Percentiles rank a stretch among this genome's conserved stretches.
Evolutionary conservation across 169 alveolate species (phyloP).

Genomic region (Sarcocystis neurona): DNA sequence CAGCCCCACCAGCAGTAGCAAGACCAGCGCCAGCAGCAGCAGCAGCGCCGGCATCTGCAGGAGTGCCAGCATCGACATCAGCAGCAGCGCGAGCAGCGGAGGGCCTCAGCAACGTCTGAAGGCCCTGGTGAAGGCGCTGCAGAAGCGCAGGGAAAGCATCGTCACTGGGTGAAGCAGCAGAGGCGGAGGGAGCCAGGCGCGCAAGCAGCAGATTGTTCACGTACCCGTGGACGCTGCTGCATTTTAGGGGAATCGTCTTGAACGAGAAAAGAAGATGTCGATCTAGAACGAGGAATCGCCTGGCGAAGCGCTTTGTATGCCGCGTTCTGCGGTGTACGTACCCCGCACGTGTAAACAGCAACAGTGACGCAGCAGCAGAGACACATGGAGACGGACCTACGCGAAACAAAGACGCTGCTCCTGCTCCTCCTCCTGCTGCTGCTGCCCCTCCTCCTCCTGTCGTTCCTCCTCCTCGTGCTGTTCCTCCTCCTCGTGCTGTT

Average conservation of each 20-base stretch:
- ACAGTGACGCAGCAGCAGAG: conserved; percentile 10
- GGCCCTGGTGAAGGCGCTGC: conserved; percentile 19
- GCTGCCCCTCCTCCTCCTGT: neutral
- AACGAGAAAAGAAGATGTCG: conserved; percentile 32
- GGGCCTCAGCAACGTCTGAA: too few relatives aligned
- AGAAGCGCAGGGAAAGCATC: conserved; percentile 14
- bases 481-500: neutral
- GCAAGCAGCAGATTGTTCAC: conserved; percentile 3
- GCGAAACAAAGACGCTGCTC: neutral
- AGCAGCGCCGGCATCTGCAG: too few relatives aligned
- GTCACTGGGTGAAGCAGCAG: too few relatives aligned
- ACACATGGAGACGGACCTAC: neutral
- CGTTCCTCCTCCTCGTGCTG: neutral
- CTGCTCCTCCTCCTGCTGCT: conserved; percentile 23
- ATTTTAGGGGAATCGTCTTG: conserved; percentile 31
- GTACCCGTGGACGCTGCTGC: conserved; percentile 2
- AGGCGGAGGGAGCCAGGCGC: neutral
- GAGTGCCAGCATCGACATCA: too few relatives aligned
- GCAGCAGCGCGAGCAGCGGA: too few relatives aligned
- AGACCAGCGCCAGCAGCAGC: too few relatives aligned
- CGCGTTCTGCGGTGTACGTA: conserved; percentile 53
- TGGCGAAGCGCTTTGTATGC: conserved; percentile 43
- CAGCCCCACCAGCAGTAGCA: too few relatives aligned
- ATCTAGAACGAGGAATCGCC: conserved; percentile 38
- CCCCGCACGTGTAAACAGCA: conserved; percentile 41